Conservation (phyloP, 345 rosid species). For the Populus tremula region DNA sequence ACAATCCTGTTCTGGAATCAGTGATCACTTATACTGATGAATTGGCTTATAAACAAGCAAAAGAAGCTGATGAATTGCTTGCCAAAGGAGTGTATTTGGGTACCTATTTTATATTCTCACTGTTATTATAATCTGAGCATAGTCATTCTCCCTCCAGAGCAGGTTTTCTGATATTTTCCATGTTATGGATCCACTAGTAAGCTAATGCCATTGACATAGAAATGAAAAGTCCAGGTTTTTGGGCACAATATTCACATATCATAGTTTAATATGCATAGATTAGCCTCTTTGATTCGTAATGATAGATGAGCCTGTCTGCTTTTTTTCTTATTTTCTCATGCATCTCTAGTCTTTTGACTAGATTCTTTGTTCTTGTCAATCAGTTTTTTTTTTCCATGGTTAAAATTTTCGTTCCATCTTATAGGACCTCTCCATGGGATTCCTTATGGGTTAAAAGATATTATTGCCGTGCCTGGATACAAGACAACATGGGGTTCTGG, state of each 20-base stretch:
- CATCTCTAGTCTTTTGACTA: background rate
- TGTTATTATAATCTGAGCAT: background rate
- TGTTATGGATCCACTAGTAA: background rate
- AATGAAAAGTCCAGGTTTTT: background rate
- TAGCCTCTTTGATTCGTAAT: background rate
- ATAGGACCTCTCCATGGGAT: conserved; percentile 93
- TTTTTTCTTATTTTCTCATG: background rate
- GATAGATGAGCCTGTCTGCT: background rate
- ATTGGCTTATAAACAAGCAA: conserved; percentile 76
- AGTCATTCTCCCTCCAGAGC: background rate
- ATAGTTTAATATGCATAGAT: background rate
- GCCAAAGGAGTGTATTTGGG: conserved; percentile 75
- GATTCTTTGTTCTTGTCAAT: background rate
- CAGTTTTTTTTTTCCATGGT: background rate
- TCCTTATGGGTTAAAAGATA: conserved; percentile 88
- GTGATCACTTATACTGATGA: conserved; percentile 76
- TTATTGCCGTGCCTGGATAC: conserved; percentile 66
- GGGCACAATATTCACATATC: background rate
- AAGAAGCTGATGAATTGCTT: conserved; percentile 77
- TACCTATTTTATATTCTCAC: conserved; percentile 18
- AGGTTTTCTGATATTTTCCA: background rate
- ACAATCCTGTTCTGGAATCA: conserved; percentile 65
- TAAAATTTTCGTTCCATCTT: background rate
- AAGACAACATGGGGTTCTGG: conserved; percentile 89
- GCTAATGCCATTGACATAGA: background rate